phyloP scores from a whole-genome alignment of 2,329 filamentous ascomycete genomes.

The Alternaria viburni region DNA sequence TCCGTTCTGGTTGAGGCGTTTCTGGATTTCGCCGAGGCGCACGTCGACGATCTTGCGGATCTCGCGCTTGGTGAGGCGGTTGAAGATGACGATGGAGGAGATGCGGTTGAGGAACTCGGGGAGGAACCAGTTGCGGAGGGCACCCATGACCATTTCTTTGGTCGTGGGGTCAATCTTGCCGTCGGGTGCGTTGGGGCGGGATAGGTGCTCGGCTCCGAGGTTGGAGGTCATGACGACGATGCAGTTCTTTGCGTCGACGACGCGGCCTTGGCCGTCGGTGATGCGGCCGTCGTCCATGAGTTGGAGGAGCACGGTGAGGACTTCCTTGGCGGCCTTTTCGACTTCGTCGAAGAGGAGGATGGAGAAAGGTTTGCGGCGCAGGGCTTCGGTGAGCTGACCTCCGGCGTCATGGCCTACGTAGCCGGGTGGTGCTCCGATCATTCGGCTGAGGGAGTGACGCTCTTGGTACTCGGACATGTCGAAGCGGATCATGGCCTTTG shows the following conservation, averaged over 20 bases:
- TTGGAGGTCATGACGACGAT: slow-evolving; percentile 99
- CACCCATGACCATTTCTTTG: slow-evolving; percentile 85
- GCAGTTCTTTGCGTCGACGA: slow-evolving; percentile 95
- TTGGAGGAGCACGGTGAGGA: slow-evolving; percentile 95
- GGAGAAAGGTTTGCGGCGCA: slow-evolving; percentile 94
- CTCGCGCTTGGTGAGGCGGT: slow-evolving; percentile 85
- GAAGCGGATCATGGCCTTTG: slow-evolving; percentile 97
- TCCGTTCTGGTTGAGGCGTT: slow-evolving; percentile 82
- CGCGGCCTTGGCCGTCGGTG: slow-evolving; percentile 93
- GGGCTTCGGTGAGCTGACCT: slow-evolving; percentile 91
- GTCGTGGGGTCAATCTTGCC: slow-evolving; percentile 87
- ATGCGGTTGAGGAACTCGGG: slow-evolving; percentile 99
- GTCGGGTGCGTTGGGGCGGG: slow-evolving; percentile 76
- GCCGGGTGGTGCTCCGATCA: slow-evolving; percentile 96
- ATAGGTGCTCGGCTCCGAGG: slow-evolving; percentile 90
- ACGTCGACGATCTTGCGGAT: slow-evolving; percentile 97
- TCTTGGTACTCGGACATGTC: slow-evolving; percentile 99
- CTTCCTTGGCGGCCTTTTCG: slow-evolving; percentile 97
- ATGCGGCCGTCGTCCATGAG: slow-evolving; percentile 99
- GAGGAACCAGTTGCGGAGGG: slow-evolving; percentile 93
- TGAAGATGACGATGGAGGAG: slow-evolving; percentile 96
- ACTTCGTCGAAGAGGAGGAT: slow-evolving; percentile 98
- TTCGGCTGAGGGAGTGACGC: slow-evolving; percentile 89
- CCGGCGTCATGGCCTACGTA: slow-evolving; percentile 97
- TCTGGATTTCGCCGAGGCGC: slow-evolving; percentile 86